Conservation (phyloP, 805 yeast species). For the Metschnikowia similis region DNA sequence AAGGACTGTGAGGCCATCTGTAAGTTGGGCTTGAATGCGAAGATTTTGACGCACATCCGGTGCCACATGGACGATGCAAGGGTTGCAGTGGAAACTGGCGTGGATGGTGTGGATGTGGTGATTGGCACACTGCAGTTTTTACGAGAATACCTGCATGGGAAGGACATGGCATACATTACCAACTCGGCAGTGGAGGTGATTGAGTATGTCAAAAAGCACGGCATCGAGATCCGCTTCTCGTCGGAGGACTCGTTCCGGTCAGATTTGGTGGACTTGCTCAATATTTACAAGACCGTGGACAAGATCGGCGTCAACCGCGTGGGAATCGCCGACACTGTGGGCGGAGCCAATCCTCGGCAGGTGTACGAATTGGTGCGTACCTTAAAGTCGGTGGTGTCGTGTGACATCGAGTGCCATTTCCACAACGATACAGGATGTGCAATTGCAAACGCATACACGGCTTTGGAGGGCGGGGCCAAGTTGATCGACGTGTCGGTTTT, state of each 20-base stretch:
- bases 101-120: constrained; percentile 97
- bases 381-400: constrained; percentile 84
- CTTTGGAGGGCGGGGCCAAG: constrained; percentile 95
- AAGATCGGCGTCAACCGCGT: constrained; percentile 97
- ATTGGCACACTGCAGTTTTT: constrained; percentile 95
- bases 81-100: constrained; percentile 97
- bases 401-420: constrained; percentile 98
- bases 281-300: constrained; percentile 94
- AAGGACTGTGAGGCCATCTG: constrained; percentile 96
- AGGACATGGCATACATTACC: constrained; percentile 97
- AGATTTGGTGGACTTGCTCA: constrained; percentile 89
- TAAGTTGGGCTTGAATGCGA: constrained; percentile 92
- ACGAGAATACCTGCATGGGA: constrained; percentile 94
- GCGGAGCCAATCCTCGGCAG: constrained; percentile 98
- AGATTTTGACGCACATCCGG: constrained; percentile 92
- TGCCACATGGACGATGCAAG: constrained; percentile 99
- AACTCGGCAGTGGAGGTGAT: constrained; percentile 94
- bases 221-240: constrained; percentile 93
- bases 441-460: constrained; percentile 97
- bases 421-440: constrained; percentile 99
- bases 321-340: constrained; percentile 99
- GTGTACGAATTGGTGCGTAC: constrained; percentile 96
- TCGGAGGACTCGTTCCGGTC: constrained; percentile 98
- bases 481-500: constrained; percentile 91
- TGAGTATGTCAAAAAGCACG: constrained; percentile 94